Base-by-base conservation (phyloP, 305 asterid genomes). In the Ilex paraguariensis region DNA sequence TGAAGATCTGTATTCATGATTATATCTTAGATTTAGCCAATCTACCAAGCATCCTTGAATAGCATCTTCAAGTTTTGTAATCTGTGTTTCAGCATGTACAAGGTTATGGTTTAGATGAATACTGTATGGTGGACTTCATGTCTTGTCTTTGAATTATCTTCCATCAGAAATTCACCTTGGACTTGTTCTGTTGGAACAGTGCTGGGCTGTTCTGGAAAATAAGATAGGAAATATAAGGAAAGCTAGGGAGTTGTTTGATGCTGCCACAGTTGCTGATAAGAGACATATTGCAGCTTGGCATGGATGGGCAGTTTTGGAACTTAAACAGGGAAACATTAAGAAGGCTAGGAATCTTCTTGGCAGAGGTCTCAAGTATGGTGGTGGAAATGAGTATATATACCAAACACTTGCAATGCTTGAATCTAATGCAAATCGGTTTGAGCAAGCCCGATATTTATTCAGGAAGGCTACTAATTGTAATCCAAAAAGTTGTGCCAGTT, bases 201-300 rank as follows among this genome's bases (percentile, higher is more conserved):
- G 99, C 70, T 93, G 99, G 99, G 99, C 95, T 33, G 95, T 93
- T 64, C 77, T 93, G 72, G 98, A 93, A 75, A 87, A 68, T 61
- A 90, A 79, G 85, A 70, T 87, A 83, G 97, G 98, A 9, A 87
- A 93, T 65, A 70, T 80, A 16, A 78, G 96, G 70, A 82, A 84
- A 72, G 91, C 98, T 44, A 75, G 97, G 75, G 95, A 86, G 63
- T 59, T 93, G 61, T 93, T 93, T 63, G 99, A 90, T 77, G 97
- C 97, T 0, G 82, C 97, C 15, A 93, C 97, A 64, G 97, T 93
- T 63, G 97, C 99, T 31, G 97, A 93, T 67, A 90, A 84, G 82
- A 80, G 56, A 75, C 99, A 90, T 77, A 73, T 85, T 52, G 97
- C 98, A 36, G 98, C 96, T 14, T 93, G 98, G 98, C 99, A 93